A percentile compares a stretch with the other conserved stretches of the same genome.
Conservation (phyloP, 176 grass and related monocot species). For the Metroxylon sagu region DNA sequence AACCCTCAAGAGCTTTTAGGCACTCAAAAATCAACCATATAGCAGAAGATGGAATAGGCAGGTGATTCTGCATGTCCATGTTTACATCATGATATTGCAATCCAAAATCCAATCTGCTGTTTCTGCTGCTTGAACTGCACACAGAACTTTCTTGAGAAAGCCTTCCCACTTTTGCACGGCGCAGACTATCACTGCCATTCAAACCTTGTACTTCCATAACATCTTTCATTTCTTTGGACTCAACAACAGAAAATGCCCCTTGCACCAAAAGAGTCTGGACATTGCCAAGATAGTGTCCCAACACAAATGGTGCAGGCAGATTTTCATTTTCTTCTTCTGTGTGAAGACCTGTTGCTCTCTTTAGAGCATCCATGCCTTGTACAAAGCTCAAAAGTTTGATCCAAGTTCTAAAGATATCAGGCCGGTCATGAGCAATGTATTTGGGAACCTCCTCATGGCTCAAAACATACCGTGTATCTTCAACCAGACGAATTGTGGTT, state of each 20-base stretch:
- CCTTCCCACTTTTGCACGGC: conserved; percentile 84
- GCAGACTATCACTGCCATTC: conserved; percentile 53
- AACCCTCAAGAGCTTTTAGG: conserved; percentile 75
- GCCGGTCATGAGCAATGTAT: conserved; percentile 68
- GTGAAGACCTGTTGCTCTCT: conserved; percentile 67
- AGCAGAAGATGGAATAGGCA: conserved; percentile 35
- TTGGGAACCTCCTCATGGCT: conserved; percentile 70
- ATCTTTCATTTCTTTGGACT: conserved; percentile 57
- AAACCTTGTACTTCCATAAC: conserved; percentile 45
- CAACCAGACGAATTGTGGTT: conserved; percentile 63
- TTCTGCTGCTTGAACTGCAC: conserved; percentile 27
- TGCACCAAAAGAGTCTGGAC: conserved; percentile 70
- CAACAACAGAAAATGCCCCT: conserved; percentile 60
- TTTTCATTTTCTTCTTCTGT: conserved; percentile 93
- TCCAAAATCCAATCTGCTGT: conserved; percentile 18
- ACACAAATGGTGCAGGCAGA: conserved; percentile 53
- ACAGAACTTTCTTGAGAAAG: conserved; percentile 43
- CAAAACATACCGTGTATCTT: conserved; percentile 72
- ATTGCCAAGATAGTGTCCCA: conserved; percentile 66
- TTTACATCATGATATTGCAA: conserved; percentile 12
- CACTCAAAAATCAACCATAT: conserved; percentile 66
- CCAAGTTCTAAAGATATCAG: conserved; percentile 79
- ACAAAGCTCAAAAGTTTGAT: conserved; percentile 70
- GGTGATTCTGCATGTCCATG: neutral
- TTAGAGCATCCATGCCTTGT: conserved; percentile 93